Evolutionary conservation across 73 alveolate species (phyloP), one percentile per base, ranked within the genome.

Genomic region (Durusdinium trenchii): DNA sequence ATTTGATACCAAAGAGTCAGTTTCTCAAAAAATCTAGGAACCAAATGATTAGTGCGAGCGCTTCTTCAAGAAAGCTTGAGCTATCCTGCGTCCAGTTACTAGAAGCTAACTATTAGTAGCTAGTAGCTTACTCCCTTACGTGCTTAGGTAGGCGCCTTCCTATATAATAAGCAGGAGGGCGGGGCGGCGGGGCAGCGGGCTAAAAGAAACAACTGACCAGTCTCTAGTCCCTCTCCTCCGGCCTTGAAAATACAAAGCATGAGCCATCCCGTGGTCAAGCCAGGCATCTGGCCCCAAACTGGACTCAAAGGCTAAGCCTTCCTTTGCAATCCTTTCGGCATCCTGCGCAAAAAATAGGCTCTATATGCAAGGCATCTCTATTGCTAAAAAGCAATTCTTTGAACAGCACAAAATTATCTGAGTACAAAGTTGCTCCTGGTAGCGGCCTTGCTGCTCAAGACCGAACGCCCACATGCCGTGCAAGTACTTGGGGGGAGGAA

Each of bases 401-500:
- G 3, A 35, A 16, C 16, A 16, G 32, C 85, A 35, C 47, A 38
- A 35, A 16, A 9, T 71, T 71, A 71, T 16, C 35, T 3, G n/a
- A 28, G 47, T 32, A 35, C 50, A 26, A 42, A 26, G 42, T 28
- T 71, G 50, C 45, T 71, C 92, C 93, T 94, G 42, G 99, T 94
- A 54, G 62, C 75, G 60, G 93, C 99, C 99, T 46, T 94, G 90
- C 87, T 94, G 99, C 99, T 94, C 99, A 36, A 94, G 86, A 51
- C 93, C 99, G 52, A 94, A 94, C 36, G 99, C 89, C 99, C 99
- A 94, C 99, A 94, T 94, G 67, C 99, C 99, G 54, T 94, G 99
- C 51, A 94, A 54, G 67, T 94, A 94, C 43, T 67, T 73, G 52
- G 89, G 96, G 18, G 96, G 87, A 30, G 98, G 98, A 35, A 30